These are phyloP conservation scores for Aurifilum marmelostoma DNA, from an alignment of 2,329 filamentous ascomycete genomes.

Conservation along the genomic window DNA sequence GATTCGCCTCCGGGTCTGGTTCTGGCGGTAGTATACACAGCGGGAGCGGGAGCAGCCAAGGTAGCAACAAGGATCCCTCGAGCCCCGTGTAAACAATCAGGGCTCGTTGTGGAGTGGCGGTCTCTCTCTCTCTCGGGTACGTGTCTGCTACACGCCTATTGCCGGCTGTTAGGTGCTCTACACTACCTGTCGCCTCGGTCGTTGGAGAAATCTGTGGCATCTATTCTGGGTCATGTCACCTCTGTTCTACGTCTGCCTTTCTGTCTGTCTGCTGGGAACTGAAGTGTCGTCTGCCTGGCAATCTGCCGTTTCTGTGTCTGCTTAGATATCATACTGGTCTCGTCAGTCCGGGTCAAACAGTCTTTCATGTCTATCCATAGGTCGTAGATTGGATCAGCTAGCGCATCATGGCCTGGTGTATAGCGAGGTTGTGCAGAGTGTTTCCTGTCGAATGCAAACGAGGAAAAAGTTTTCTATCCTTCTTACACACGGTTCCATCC, in stretches of 20 bases:
- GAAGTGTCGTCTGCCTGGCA: not conserved
- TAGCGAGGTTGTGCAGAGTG: constrained; percentile 21
- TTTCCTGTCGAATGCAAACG: constrained; percentile 25
- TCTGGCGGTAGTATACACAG: constrained; percentile 38
- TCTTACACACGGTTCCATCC: not conserved
- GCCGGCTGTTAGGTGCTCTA: too few relatives aligned
- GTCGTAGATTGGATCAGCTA: constrained; percentile 23
- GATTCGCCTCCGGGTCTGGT: constrained; percentile 29
- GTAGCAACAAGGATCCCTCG: constrained; percentile 54
- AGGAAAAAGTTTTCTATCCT: constrained; percentile 16
- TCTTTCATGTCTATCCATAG: constrained; percentile 18
- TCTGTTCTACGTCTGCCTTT: constrained; percentile 8
- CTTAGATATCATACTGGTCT: not conserved
- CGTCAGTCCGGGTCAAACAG: constrained; percentile 1
- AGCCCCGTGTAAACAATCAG: constrained; percentile 46
- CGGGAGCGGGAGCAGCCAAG: constrained; percentile 50
- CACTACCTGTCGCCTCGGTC: not conserved
- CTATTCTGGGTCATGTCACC: constrained; percentile 6
- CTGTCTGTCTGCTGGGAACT: not conserved
- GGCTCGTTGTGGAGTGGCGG: not conserved
- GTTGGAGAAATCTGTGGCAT: not conserved
- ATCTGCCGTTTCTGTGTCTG: not conserved
- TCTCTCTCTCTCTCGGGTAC: too few relatives aligned
- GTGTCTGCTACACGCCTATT: not conserved
- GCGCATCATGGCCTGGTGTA: constrained; percentile 25